Percentiles rank a stretch among this genome's conserved stretches.
Conservation (phyloP, 805 yeast species). For the Blastobotrys muscicola region DNA sequence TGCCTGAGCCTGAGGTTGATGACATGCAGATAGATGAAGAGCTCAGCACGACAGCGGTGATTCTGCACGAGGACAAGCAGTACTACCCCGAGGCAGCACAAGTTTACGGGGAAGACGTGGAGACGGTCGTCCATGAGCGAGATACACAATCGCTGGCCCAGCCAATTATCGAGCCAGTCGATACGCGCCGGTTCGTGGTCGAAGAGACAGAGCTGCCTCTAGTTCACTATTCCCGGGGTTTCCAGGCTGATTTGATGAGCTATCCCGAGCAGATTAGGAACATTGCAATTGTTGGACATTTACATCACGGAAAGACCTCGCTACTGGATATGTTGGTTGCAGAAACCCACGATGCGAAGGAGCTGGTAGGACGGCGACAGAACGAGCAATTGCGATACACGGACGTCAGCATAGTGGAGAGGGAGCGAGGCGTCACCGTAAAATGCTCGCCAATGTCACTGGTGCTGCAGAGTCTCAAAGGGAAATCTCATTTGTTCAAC, state of each 20-base stretch:
- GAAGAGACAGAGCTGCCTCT: slow-evolving; percentile 50
- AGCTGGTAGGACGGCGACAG: slow-evolving; percentile 27
- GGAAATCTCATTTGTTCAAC: slow-evolving; percentile 50
- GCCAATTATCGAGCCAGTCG: slow-evolving; percentile 55
- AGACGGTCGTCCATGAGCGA: slow-evolving; percentile 47
- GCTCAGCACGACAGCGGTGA: slow-evolving; percentile 23
- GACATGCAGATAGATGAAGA: slow-evolving; percentile 4
- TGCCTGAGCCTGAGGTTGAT: slow-evolving; percentile 6
- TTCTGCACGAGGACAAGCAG: slow-evolving; percentile 38
- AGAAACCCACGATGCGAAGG: slow-evolving; percentile 48
- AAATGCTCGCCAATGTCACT: slow-evolving; percentile 54
- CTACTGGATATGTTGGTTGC: slow-evolving; percentile 57
- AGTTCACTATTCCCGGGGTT: slow-evolving; percentile 52
- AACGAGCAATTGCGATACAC: slow-evolving; percentile 49
- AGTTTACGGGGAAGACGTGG: slow-evolving; percentile 54
- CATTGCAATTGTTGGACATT: slow-evolving; percentile 67
- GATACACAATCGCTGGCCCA: slow-evolving; percentile 44
- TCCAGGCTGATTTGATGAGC: slow-evolving; percentile 39
- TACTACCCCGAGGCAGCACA: slow-evolving; percentile 35
- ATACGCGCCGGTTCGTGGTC: slow-evolving; percentile 35
- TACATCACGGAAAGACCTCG: slow-evolving; percentile 82
- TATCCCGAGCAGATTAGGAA: slow-evolving; percentile 63
- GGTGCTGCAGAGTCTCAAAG: slow-evolving; percentile 43
- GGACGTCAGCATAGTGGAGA: slow-evolving; percentile 63
- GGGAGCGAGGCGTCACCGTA: slow-evolving; percentile 59